These are phyloP conservation scores for Spiraea crenata DNA, from an alignment of 331 rosid genomes.

Conservation along the genomic window DNA sequence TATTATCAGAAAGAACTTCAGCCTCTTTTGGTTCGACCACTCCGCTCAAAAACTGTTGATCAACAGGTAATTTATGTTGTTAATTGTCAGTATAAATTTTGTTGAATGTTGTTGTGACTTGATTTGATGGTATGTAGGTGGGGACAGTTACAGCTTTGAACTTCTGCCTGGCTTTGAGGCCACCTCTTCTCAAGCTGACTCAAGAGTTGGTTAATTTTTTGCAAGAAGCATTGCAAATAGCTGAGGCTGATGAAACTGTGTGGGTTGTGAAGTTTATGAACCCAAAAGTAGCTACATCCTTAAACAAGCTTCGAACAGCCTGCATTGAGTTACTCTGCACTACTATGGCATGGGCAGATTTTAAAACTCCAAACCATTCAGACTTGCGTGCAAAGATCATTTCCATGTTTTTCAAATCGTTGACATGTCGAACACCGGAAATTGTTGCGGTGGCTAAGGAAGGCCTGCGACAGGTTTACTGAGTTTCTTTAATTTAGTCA, in stretches of 20 bases:
- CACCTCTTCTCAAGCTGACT: slow-evolving; percentile 97
- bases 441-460: slow-evolving; percentile 99
- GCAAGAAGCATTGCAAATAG: slow-evolving; percentile 97
- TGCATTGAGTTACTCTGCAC: slow-evolving; percentile 98
- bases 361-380: slow-evolving; percentile 86
- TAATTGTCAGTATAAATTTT: not conserved
- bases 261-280: slow-evolving; percentile 89
- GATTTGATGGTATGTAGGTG: slow-evolving; percentile 53
- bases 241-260: slow-evolving; percentile 94
- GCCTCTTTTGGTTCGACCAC: slow-evolving; percentile 84
- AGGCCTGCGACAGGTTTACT: slow-evolving; percentile 88
- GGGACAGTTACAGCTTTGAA: slow-evolving; percentile 97
- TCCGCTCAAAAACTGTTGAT: slow-evolving; percentile 82
- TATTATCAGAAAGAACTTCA: slow-evolving; percentile 83
- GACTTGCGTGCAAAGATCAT: slow-evolving; percentile 95
- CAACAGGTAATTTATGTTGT: slow-evolving; percentile 71
- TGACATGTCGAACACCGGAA: slow-evolving; percentile 95
- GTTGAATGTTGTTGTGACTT: slow-evolving; percentile 24
- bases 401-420: slow-evolving; percentile 94
- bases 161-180: slow-evolving; percentile 95
- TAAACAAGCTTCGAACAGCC: slow-evolving; percentile 90
- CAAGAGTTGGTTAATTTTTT: slow-evolving; percentile 88
- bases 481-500: slow-evolving; percentile 17
- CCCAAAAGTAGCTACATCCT: slow-evolving; percentile 87
- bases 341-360: slow-evolving; percentile 99